Evolutionary conservation across 2,329 filamentous ascomycete species (phyloP), one percentile per base, ranked within the genome.

Genomic region (Phyllosticta capitalensis): DNA sequence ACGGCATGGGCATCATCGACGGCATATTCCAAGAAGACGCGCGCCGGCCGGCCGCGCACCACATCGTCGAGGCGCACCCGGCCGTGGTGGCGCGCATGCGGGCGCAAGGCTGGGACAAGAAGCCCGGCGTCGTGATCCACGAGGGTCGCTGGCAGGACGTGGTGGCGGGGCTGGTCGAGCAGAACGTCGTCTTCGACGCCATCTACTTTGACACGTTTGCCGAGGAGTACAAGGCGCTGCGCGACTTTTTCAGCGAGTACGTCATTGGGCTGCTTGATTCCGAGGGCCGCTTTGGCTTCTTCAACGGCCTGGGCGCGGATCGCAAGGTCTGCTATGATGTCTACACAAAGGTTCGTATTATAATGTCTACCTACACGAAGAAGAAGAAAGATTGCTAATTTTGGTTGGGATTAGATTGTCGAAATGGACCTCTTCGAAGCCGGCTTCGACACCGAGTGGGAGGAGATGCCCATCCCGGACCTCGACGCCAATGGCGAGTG

Each of bases 161-260:
- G 9, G 68, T 80, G 1, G 76, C 76, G 1, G 69, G 69, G 38
- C 70, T 80, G 0, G 68, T 78, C 3, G 73, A 74, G 61, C 68
- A 76, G 60, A 75, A 73, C 48, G 69, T 68, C 20, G 61, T 71
- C 7, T 76, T 79, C 57, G 77, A 80, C 62, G 78, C 72, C 10
- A 78, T 99, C 65, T 99, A 97, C 77, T 97, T 96, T 69, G 94
- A 99, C 70, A 99, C 94, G 0, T 97, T 97, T 72, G 94, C 91
- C 6, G 94, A 99, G 75, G 89, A 94, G 64, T 99, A 97, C 74
- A 79, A 80, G 1, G 89, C 92, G 71, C 83, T 97, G 26, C 87
- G 87, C 53, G 80, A 85, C 61, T 96, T 97, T 76, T 96, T 97
- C 71, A 87, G 83, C 2, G 94, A 97, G 71, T 85, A 88, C 66